A percentile compares a stretch with the other conserved stretches of the same genome.
These are phyloP conservation scores for Claviceps sp. DNA, from an alignment of 2,329 filamentous ascomycete species.

Conservation along the genomic window DNA sequence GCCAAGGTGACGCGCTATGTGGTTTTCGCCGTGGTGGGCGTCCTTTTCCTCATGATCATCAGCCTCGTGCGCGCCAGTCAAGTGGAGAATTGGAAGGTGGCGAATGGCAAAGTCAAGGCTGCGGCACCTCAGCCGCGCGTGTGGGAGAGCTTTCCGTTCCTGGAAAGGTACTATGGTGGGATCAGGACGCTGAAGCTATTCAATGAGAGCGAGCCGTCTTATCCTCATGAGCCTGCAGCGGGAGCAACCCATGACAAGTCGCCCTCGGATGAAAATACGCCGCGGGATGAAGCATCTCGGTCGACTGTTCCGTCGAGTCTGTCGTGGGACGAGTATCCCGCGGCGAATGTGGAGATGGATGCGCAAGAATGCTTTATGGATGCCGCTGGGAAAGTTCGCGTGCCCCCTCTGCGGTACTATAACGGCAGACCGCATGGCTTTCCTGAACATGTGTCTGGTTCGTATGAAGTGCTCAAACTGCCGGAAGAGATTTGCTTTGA, in stretches of 20 bases:
- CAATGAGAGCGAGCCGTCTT: slow-evolving; percentile 62
- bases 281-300: slow-evolving; percentile 6
- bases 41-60: slow-evolving; percentile 64
- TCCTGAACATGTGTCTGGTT: slow-evolving; percentile 75
- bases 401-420: slow-evolving; percentile 62
- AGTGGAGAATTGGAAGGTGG: slow-evolving; percentile 49
- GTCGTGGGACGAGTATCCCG: slow-evolving; percentile 21
- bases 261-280: slow-evolving; percentile 8
- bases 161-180: slow-evolving; percentile 84
- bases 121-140: slow-evolving; percentile 48
- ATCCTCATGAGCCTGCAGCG: slow-evolving; percentile 50
- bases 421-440: slow-evolving; percentile 71
- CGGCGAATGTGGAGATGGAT: slow-evolving; percentile 27
- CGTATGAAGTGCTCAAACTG: slow-evolving; percentile 66
- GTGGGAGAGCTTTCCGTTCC: slow-evolving; percentile 78
- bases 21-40: slow-evolving; percentile 54
- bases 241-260: neutral
- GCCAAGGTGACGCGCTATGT: slow-evolving; percentile 66
- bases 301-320: slow-evolving; percentile 12
- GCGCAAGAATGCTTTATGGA: slow-evolving; percentile 73
- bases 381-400: slow-evolving; percentile 43
- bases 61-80: slow-evolving; percentile 62
- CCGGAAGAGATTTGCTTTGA: slow-evolving; percentile 87
- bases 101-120: slow-evolving; percentile 32
- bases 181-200: slow-evolving; percentile 56